A percentile compares a stretch with the other conserved stretches of the same genome.
phyloP scores from a whole-genome alignment of 352 stramenopile genomes.

The Pythium pyrilobum region DNA sequence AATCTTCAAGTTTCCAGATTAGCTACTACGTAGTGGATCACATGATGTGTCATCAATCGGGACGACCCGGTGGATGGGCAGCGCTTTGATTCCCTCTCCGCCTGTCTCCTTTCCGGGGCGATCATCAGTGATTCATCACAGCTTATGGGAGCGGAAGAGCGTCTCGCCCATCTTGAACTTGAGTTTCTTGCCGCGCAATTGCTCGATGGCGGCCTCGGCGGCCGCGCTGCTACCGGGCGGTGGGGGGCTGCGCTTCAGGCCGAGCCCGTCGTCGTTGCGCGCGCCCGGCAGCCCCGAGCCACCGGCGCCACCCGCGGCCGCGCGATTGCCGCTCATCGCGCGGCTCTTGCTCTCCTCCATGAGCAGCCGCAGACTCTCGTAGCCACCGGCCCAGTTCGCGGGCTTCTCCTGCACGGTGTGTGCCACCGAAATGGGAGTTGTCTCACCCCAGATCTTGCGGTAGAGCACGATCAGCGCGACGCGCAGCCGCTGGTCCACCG shows the following conservation, averaged over 20 bases:
- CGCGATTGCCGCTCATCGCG: constrained; percentile 21
- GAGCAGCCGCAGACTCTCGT: constrained; percentile 73
- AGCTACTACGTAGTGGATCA: no score
- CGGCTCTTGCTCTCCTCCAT: constrained; percentile 84
- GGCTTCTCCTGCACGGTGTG: constrained; percentile 81
- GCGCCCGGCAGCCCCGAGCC: constrained; percentile 6
- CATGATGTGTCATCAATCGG: no score
- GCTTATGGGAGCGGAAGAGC: constrained; percentile 72
- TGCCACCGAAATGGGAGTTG: constrained; percentile 68
- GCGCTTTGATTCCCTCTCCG: no score
- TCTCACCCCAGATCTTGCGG: constrained; percentile 76
- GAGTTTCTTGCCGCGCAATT: constrained; percentile 82
- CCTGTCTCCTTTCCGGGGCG: no score
- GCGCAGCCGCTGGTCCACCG: constrained; percentile 65
- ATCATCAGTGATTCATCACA: constrained; percentile 25
- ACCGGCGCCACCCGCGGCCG: constrained; percentile 7
- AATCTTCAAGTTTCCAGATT: no score
- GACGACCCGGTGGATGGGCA: no score
- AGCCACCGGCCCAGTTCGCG: constrained; percentile 71
- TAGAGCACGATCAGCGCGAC: constrained; percentile 76
- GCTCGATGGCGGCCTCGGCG: constrained; percentile 48
- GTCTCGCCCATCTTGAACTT: constrained; percentile 84
- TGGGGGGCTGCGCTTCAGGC: constrained; percentile 20
- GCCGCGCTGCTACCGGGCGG: constrained; percentile 18
- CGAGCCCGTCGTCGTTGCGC: constrained; percentile 15